Percentiles rank a stretch among this genome's conserved stretches.
phyloP scores from a whole-genome alignment of 257 asterid species.

The Solanum virginianum region DNA sequence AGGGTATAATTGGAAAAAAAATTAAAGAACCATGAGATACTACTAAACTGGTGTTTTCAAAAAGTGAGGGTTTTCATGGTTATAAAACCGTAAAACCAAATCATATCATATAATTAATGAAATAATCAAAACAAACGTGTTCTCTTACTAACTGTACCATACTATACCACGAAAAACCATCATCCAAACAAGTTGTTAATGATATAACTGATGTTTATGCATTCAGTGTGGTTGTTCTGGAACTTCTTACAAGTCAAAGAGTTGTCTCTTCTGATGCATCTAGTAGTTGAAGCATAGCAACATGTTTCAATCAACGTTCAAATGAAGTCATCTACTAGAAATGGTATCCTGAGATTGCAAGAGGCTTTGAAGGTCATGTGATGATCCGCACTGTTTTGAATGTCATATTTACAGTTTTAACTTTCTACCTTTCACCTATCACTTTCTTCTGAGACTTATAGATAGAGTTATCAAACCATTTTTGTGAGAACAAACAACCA shows the following conservation, averaged over 20 bases:
- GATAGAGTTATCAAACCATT: neutral
- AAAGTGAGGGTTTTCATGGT: too few relatives aligned
- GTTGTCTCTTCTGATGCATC: constrained; percentile 1
- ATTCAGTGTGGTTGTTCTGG: constrained; percentile 25
- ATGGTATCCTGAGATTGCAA: neutral
- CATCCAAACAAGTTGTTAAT: neutral
- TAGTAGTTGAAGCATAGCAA: constrained; percentile 5
- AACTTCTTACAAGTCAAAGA: constrained; percentile 19
- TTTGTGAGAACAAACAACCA: neutral
- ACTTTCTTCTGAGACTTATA: neutral
- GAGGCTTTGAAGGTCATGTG: neutral
- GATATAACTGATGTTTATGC: constrained; percentile 26
- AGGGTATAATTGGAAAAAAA: too few relatives aligned
- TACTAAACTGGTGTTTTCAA: too few relatives aligned
- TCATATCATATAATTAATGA: too few relatives aligned
- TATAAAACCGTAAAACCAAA: too few relatives aligned
- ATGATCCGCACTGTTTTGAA: neutral
- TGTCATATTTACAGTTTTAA: neutral
- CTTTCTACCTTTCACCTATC: neutral
- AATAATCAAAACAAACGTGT: too few relatives aligned
- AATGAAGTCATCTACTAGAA: constrained; percentile 6
- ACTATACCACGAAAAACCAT: too few relatives aligned
- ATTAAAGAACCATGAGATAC: too few relatives aligned
- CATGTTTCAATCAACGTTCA: constrained; percentile 5
- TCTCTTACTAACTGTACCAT: too few relatives aligned